phyloP scores from a whole-genome alignment of 2,329 filamentous ascomycete species.

The Aquanectria penicillioides region DNA sequence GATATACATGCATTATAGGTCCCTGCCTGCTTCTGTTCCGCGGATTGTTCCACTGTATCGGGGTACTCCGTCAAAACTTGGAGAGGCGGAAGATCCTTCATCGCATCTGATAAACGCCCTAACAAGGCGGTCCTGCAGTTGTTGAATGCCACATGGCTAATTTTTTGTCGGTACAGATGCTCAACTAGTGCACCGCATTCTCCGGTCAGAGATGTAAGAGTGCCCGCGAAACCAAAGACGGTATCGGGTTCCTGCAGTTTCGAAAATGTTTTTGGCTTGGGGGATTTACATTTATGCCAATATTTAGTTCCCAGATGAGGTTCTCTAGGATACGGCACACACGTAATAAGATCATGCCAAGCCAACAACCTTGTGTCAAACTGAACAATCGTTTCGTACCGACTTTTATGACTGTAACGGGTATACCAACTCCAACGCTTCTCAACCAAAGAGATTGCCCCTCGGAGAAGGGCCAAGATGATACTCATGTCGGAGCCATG shows the following conservation, averaged over 20 bases:
- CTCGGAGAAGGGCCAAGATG: neutral
- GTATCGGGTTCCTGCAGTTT: neutral
- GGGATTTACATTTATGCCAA: neutral
- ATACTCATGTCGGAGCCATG: neutral
- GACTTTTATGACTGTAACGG: neutral
- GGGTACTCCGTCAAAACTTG: neutral
- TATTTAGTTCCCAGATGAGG: neutral
- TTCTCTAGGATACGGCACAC: neutral
- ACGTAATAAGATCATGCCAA: conserved; percentile 2
- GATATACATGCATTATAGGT: conserved; percentile 5
- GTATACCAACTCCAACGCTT: neutral
- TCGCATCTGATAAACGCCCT: neutral
- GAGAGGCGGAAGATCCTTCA: neutral
- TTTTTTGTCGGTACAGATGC: neutral
- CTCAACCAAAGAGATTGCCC: neutral
- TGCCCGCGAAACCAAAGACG: neutral
- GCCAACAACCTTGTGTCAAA: conserved; percentile 1
- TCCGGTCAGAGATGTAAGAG: neutral
- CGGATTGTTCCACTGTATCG: neutral
- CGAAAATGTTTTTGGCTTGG: neutral
- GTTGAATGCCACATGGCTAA: neutral
- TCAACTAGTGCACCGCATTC: neutral
- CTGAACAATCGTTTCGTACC: neutral
- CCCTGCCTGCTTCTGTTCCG: neutral
- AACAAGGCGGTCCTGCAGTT: neutral